These are phyloP conservation scores for Tuber magnatum DNA, from an alignment of 495 filamentous ascomycete genomes.

Conservation along the genomic window DNA sequence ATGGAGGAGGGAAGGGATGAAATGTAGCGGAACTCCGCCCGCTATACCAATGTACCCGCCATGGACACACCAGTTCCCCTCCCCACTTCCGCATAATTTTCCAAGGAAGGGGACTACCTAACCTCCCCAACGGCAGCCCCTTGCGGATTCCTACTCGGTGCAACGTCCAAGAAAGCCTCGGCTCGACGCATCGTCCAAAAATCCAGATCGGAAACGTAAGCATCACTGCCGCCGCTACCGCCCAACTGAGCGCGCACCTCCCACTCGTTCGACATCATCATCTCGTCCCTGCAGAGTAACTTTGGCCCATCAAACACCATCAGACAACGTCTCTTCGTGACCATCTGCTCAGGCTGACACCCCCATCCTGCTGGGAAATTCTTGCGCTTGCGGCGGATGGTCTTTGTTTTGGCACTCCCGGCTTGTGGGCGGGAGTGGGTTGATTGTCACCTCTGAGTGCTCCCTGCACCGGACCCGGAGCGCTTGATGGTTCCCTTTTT, in stretches of 20 bases:
- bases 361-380: slow-evolving; percentile 92
- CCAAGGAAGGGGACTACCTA: neutral
- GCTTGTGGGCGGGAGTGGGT: slow-evolving; percentile 49
- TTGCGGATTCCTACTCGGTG: slow-evolving; percentile 27
- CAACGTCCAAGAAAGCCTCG: slow-evolving; percentile 55
- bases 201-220: slow-evolving; percentile 89
- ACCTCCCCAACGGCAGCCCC: slow-evolving; percentile 1
- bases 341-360: slow-evolving; percentile 81
- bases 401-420: slow-evolving; percentile 36
- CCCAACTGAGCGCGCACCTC: slow-evolving; percentile 70
- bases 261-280: slow-evolving; percentile 94
- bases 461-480: slow-evolving; percentile 46
- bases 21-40: neutral
- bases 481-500: slow-evolving; percentile 38
- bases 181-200: slow-evolving; percentile 81
- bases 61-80: neutral
- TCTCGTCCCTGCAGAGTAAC: slow-evolving; percentile 93
- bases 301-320: slow-evolving; percentile 86
- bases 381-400: slow-evolving; percentile 67
- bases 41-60: neutral
- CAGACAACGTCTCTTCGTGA: slow-evolving; percentile 92
- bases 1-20: neutral
- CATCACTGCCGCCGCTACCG: slow-evolving; percentile 45
- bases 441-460: slow-evolving; percentile 52
- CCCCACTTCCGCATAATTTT: neutral